Percentiles rank a stretch among this genome's conserved stretches.
Conservation (phyloP, 495 filamentous ascomycete genomes). For the Cryomyces antarcticus region DNA sequence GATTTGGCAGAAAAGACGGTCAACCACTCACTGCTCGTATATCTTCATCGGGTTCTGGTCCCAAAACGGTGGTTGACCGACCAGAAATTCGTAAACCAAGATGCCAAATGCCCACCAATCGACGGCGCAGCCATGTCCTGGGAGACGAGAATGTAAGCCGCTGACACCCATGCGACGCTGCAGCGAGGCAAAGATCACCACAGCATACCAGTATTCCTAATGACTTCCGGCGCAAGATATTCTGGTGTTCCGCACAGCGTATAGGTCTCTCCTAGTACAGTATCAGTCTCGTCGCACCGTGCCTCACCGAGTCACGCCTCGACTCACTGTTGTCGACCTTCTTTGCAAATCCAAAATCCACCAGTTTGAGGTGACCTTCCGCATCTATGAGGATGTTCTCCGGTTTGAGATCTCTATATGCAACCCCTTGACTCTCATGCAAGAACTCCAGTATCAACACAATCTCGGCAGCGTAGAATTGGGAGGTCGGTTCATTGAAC, state of each 20-base stretch:
- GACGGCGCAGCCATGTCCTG: conserved; percentile 81
- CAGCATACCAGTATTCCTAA: conserved; percentile 53
- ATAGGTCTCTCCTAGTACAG: conserved; percentile 57
- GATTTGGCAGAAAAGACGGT: neutral
- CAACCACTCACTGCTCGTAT: conserved; percentile 52
- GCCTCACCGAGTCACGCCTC: neutral
- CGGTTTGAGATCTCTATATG: conserved; percentile 89
- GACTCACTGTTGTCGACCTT: conserved; percentile 38
- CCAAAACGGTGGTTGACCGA: conserved; percentile 95
- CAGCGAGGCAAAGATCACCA: neutral
- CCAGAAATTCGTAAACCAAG: conserved; percentile 86
- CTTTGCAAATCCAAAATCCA: conserved; percentile 98
- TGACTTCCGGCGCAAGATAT: conserved; percentile 91
- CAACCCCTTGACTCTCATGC: conserved; percentile 70
- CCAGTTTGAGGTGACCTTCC: conserved; percentile 83
- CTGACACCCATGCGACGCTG: neutral
- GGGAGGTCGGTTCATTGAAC: conserved; percentile 69
- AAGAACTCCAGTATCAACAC: conserved; percentile 81
- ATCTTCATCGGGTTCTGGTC: conserved; percentile 90
- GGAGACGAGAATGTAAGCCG: neutral
- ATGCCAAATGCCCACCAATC: conserved; percentile 99
- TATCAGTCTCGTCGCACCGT: neutral
- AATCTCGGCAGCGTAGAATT: conserved; percentile 93
- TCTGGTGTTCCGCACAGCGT: conserved; percentile 93
- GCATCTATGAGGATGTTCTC: conserved; percentile 89